Conservation (phyloP, 306 rosid species). For the Cucurbita moschata region DNA sequence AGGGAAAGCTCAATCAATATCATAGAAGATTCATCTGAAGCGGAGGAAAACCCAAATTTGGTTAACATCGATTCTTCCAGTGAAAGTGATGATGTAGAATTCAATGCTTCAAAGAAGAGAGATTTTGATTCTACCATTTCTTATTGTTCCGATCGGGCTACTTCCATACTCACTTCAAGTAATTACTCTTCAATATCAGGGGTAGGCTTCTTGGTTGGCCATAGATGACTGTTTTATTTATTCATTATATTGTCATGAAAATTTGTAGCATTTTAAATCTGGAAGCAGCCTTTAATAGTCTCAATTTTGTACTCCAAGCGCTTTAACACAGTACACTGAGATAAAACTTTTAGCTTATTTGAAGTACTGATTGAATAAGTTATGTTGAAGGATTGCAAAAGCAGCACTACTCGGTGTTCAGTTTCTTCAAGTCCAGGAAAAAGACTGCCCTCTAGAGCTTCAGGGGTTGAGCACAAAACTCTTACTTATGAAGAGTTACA, state of each 20-base stretch:
- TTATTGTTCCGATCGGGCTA: slow-evolving; percentile 5
- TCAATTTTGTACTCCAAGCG: neutral
- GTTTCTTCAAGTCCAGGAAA: slow-evolving; percentile 30
- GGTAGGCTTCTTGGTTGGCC: slow-evolving; percentile 18
- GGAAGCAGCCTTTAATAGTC: neutral
- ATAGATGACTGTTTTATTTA: neutral
- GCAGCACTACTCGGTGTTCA: slow-evolving; percentile 39
- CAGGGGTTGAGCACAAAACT: slow-evolving; percentile 23
- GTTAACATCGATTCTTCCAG: slow-evolving; percentile 57
- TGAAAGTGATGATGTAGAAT: slow-evolving; percentile 39
- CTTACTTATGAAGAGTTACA: slow-evolving; percentile 51
- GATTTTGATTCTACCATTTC: slow-evolving; percentile 9
- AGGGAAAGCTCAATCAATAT: slow-evolving; percentile 16
- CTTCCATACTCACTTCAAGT: slow-evolving; percentile 5
- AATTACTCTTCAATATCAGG: slow-evolving; percentile 20
- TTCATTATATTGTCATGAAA: neutral
- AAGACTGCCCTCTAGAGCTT: slow-evolving; percentile 16
- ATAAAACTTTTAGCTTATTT: neutral
- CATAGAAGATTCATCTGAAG: slow-evolving; percentile 29
- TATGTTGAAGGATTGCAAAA: slow-evolving; percentile 45
- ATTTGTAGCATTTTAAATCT: neutral
- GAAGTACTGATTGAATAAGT: neutral
- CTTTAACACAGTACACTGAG: neutral
- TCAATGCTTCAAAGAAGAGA: slow-evolving; percentile 14
- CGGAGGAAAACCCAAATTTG: slow-evolving; percentile 17